These are phyloP conservation scores for Penicillium odoratum DNA, from an alignment of 495 filamentous ascomycete genomes.

Conservation along the genomic window DNA sequence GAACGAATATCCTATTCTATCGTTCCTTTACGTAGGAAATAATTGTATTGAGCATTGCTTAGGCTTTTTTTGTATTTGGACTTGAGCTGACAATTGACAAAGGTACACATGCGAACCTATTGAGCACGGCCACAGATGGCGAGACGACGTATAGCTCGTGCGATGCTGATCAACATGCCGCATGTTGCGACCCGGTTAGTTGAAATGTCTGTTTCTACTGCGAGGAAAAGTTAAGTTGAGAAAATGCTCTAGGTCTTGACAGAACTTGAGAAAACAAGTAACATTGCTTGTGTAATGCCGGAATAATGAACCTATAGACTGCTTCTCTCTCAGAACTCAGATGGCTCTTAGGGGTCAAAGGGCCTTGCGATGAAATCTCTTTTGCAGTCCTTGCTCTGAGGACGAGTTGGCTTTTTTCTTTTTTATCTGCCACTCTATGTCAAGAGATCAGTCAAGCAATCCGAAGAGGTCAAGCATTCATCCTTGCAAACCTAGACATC, in stretches of 20 bases:
- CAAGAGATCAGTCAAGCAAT: too few relatives aligned
- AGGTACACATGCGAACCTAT: conserved; percentile 11
- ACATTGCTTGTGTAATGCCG: conserved; percentile 9
- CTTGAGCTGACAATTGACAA: neutral
- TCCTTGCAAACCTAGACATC: too few relatives aligned
- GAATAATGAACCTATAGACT: neutral
- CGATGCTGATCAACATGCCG: conserved; percentile 6
- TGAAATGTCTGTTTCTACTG: neutral
- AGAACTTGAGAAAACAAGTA: conserved; percentile 1
- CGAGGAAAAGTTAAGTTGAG: neutral
- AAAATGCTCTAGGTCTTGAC: neutral
- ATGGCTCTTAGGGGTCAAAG: too few relatives aligned
- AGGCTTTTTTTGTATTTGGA: neutral
- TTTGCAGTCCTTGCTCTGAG: too few relatives aligned
- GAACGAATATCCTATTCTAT: conserved; percentile 3
- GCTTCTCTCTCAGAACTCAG: neutral
- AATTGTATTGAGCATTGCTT: conserved; percentile 4
- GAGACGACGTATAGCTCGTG: conserved; percentile 15
- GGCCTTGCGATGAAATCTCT: too few relatives aligned
- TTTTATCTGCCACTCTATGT: too few relatives aligned
- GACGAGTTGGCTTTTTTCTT: too few relatives aligned
- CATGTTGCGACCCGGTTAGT: conserved; percentile 20
- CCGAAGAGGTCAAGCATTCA: too few relatives aligned
- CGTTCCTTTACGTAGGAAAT: conserved; percentile 13
- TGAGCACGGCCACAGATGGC: conserved; percentile 10